Evolutionary conservation across 2,329 filamentous ascomycete species (phyloP).

Genomic region (Cordyceps fumosorosea): DNA sequence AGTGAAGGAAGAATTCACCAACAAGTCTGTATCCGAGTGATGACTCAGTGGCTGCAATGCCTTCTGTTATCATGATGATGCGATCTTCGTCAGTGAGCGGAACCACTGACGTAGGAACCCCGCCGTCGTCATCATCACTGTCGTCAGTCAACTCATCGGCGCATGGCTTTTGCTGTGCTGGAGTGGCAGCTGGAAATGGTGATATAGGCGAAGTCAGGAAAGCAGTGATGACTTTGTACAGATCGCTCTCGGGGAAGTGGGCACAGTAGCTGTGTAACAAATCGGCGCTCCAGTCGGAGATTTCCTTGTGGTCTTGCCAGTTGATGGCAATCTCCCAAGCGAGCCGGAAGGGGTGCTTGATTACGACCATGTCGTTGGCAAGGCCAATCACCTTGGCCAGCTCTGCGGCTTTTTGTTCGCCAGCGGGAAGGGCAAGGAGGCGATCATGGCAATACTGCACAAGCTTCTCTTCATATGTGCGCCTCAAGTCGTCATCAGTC

Average conservation of each 20-base stretch:
- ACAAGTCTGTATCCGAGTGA: conserved; percentile 77
- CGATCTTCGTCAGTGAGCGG: conserved; percentile 70
- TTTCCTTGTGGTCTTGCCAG: conserved; percentile 72
- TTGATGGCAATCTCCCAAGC: conserved; percentile 90
- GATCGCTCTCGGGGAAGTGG: conserved; percentile 77
- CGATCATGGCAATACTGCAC: conserved; percentile 74
- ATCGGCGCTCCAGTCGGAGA: conserved; percentile 69
- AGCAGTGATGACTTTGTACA: conserved; percentile 74
- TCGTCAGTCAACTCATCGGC: conserved; percentile 40
- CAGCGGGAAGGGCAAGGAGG: conserved; percentile 59
- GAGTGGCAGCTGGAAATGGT: conserved; percentile 56
- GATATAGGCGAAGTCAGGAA: conserved; percentile 80
- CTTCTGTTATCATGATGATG: conserved; percentile 72
- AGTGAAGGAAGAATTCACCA: conserved; percentile 72
- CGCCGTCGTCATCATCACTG: conserved; percentile 53
- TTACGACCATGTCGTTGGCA: conserved; percentile 89
- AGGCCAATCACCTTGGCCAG: conserved; percentile 66
- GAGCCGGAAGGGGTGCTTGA: conserved; percentile 81
- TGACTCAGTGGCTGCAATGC: conserved; percentile 61
- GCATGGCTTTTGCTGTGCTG: conserved; percentile 18
- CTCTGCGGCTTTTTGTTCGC: conserved; percentile 61
- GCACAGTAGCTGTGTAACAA: conserved; percentile 74
- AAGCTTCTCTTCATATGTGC: conserved; percentile 85
- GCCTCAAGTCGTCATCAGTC: conserved; percentile 74
- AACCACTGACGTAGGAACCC: conserved; percentile 45